Percentiles rank a stretch among this genome's conserved stretches.
These are phyloP conservation scores for Drosera capensis DNA, from an alignment of 148 eudicot species.

Conservation along the genomic window DNA sequence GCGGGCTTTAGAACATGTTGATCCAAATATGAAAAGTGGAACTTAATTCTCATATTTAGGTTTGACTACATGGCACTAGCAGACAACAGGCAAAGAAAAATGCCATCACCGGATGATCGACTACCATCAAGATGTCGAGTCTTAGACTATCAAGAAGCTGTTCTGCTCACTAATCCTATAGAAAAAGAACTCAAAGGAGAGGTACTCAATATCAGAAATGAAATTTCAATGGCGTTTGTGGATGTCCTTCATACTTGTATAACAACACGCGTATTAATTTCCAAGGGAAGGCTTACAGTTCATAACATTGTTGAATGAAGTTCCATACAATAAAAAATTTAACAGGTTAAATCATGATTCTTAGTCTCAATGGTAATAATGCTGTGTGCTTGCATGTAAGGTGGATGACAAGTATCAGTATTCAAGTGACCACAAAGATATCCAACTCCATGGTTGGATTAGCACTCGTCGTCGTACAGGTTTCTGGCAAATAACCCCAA, in stretches of 20 bases:
- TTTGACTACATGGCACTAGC: conserved; percentile 8
- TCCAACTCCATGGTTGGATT: conserved; percentile 72
- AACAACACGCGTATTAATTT: background rate
- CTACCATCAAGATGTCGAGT: conserved; percentile 8
- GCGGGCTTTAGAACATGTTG: background rate
- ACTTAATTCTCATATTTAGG: background rate
- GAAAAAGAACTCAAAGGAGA: conserved; percentile 27
- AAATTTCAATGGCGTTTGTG: background rate
- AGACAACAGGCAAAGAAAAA: conserved; percentile 7
- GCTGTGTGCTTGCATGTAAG: conserved; percentile 11
- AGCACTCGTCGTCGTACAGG: conserved; percentile 49
- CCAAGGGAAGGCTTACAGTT: too few relatives aligned
- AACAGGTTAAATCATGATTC: background rate
- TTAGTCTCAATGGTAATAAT: background rate
- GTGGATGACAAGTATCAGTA: conserved; percentile 93
- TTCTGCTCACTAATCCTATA: conserved; percentile 10
- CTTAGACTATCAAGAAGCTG: conserved; percentile 8
- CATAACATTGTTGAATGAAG: too few relatives aligned
- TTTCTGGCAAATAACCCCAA: conserved; percentile 82
- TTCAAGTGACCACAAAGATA: conserved; percentile 68
- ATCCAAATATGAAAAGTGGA: background rate
- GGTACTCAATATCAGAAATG: conserved; percentile 7
- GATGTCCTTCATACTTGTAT: background rate
- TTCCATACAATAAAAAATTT: background rate
- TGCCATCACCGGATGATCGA: conserved; percentile 9